phyloP scores from a whole-genome alignment of 108 stramenopile species.

The Fragilaria crotonensis region DNA sequence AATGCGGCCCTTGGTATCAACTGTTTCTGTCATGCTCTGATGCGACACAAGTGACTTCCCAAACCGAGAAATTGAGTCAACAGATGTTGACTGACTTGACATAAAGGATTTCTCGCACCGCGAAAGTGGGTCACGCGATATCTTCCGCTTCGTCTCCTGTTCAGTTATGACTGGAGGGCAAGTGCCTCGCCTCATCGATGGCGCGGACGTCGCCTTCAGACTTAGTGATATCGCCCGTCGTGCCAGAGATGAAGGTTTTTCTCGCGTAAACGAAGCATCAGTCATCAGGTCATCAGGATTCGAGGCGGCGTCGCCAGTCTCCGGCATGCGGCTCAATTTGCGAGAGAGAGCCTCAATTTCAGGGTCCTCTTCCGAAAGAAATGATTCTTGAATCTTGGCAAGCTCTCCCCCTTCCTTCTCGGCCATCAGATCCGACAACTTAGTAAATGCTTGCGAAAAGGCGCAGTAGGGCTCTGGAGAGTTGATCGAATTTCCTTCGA shows the following conservation, averaged over 20 bases:
- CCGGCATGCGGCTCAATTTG: too few species aligned
- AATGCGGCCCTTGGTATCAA: too few species aligned
- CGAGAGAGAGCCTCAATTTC: neutral
- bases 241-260: neutral
- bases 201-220: neutral
- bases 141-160: neutral
- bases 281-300: too few species aligned
- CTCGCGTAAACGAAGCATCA: too few species aligned
- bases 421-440: neutral
- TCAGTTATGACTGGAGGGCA: too few species aligned
- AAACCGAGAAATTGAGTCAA: too few species aligned
- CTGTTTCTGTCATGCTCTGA: too few species aligned
- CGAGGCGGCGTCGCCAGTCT: neutral
- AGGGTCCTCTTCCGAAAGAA: slow-evolving; percentile 11
- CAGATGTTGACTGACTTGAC: too few species aligned
- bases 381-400: slow-evolving; percentile 1
- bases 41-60: too few species aligned
- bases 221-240: neutral
- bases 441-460: slow-evolving; percentile 16
- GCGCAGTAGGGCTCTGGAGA: slow-evolving; percentile 10
- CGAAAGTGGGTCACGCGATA: too few species aligned
- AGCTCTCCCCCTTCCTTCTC: slow-evolving; percentile 6
- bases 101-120: too few species aligned
- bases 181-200: too few species aligned
- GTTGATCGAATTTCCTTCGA: slow-evolving; percentile 19